Base-by-base conservation (phyloP, 2,329 filamentous ascomycete genomes). In the Trichoderma sp. region DNA sequence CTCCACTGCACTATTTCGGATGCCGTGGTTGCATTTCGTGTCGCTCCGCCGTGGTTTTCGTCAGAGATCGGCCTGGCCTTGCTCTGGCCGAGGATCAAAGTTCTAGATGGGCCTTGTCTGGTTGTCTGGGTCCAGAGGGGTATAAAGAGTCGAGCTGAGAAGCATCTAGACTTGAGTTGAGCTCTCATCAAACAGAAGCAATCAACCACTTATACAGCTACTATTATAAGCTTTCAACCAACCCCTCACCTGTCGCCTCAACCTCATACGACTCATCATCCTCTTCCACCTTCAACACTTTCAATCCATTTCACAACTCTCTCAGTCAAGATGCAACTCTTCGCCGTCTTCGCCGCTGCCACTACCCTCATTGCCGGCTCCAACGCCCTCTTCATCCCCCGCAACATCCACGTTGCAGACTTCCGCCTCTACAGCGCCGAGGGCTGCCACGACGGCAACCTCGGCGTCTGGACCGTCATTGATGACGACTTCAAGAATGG, bases 391-490 rank as follows among this genome's bases (percentile, higher is more conserved):
- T 66, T 77, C 59, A 60, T 78, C 73, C 59, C 77, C 9, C 75
- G 79, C 38, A 78, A 78, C 67, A 76, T 76, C n/a, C 77, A 81
- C 60, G 77, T 81, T n/a, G 77, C 76, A 56, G 78, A 81, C 63
- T 80, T 81, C 62, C 80, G 80, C 18, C 60, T 80, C 45, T 81
- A 74, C 35, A 75, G 78, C 16, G 77, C 62, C 1, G 45, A 69
- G 12, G 78, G 75, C 56, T 81, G 80, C 76, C 72, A 24, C 21
- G n/a, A 64, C 2, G 29, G 75, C 29, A 81, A 81, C 71, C 31
- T 78, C 21, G 80, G 80, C 29, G 68, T 81, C 33, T 81, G 79
- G 79, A 81, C 80, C 12, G 77, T 81, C 45, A 79, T 80, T 21
- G 75, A 80, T 24, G 75, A 75, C 6, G 80, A 81, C 74, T 76